phyloP scores from a whole-genome alignment of 148 eudicot genomes.

The Camellia lanceoleosa region DNA sequence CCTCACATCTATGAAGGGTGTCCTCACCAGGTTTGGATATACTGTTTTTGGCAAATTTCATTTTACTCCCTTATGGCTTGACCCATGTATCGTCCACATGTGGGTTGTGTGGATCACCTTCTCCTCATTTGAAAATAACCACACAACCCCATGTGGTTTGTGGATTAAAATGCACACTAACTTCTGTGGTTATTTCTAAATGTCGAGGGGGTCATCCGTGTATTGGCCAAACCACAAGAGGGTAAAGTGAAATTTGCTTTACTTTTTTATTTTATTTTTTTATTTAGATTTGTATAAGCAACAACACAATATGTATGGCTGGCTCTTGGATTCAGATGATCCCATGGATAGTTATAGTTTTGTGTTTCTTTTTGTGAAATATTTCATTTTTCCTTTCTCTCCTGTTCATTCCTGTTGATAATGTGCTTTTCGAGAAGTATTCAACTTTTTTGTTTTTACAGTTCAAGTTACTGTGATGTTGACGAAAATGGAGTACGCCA shows the following conservation, averaged over 20 bases:
- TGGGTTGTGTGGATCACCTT: too few species aligned
- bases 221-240: too few species aligned
- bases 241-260: too few species aligned
- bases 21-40: conserved; percentile 24
- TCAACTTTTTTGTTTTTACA: conserved; percentile 14
- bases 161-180: too few species aligned
- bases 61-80: too few species aligned
- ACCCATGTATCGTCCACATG: too few species aligned
- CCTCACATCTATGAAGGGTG: conserved; percentile 28
- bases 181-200: too few species aligned
- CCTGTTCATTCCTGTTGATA: not conserved
- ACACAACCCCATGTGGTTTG: too few species aligned
- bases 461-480: conserved; percentile 34
- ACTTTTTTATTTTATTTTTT: too few species aligned
- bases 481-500: conserved; percentile 41
- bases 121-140: too few species aligned
- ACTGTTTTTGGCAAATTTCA: not conserved
- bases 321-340: not conserved
- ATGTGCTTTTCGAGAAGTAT: not conserved
- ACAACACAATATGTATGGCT: not conserved
- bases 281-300: not conserved
- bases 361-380: conserved; percentile 4
- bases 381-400: not conserved
- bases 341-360: not conserved
- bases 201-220: too few species aligned